A percentile compares a stretch with the other conserved stretches of the same genome.
Conservation (phyloP, 2,329 filamentous ascomycete genomes). For the Colletotrichum cereale region DNA sequence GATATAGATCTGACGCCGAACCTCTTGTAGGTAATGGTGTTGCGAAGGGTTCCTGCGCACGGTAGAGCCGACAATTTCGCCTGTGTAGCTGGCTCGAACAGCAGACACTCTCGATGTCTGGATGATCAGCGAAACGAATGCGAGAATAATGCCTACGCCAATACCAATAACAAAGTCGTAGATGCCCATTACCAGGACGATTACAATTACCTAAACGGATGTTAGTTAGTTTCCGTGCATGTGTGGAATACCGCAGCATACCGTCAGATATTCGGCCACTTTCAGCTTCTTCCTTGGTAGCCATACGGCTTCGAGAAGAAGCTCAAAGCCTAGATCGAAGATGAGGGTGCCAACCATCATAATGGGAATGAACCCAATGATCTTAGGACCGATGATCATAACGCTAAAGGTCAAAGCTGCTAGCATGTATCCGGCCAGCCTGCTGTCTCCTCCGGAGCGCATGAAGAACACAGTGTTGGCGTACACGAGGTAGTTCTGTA, state of each 20-base stretch:
- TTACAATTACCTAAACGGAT: constrained; percentile 74
- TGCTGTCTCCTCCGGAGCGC: constrained; percentile 87
- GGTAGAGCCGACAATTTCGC: constrained; percentile 89
- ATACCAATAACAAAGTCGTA: constrained; percentile 98
- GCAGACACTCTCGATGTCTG: constrained; percentile 92
- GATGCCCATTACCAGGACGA: constrained; percentile 94
- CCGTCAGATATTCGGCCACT: constrained; percentile 88
- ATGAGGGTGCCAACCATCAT: constrained; percentile 98
- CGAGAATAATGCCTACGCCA: constrained; percentile 88
- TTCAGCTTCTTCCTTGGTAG: constrained; percentile 91
- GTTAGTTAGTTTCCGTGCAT: constrained; percentile 43
- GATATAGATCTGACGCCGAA: constrained; percentile 88
- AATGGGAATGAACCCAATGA: constrained; percentile 95
- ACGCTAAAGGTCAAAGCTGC: constrained; percentile 84
- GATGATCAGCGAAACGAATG: constrained; percentile 90
- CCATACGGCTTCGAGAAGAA: constrained; percentile 89
- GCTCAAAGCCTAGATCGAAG: constrained; percentile 92
- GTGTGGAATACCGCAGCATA: constrained; percentile 51
- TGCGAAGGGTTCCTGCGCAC: constrained; percentile 92
- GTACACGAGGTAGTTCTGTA: constrained; percentile 97
- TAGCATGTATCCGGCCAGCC: constrained; percentile 87
- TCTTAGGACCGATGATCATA: constrained; percentile 85
- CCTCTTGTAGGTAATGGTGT: constrained; percentile 85
- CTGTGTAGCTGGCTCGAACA: constrained; percentile 90
- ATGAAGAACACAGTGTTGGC: constrained; percentile 99